phyloP scores from a whole-genome alignment of 805 yeast species.

The Sugiyamaella smithiae region DNA sequence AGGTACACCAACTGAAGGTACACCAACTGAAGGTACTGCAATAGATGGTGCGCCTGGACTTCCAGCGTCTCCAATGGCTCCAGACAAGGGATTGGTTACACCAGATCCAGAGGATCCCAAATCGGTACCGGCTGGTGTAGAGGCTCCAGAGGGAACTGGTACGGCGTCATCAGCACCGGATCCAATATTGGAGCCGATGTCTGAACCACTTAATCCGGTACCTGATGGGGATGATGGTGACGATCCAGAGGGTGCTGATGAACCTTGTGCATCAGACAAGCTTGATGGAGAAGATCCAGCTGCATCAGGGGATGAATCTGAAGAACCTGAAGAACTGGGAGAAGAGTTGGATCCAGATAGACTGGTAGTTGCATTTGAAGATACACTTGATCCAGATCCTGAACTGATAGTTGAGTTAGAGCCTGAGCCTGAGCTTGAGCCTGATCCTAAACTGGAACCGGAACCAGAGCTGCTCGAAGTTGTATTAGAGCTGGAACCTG shows the following conservation, averaged over 20 bases:
- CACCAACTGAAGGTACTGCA: neutral
- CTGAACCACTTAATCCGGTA: too few relatives aligned
- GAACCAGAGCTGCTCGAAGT: too few relatives aligned
- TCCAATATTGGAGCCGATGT: neutral
- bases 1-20: neutral
- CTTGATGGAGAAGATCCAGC: too few relatives aligned
- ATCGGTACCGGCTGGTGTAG: constrained; percentile 1
- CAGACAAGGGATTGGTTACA: neutral
- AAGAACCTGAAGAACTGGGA: neutral
- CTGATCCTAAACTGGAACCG: neutral
- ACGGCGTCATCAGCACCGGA: neutral
- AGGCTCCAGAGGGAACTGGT: neutral
- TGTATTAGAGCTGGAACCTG: neutral
- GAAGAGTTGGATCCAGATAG: neutral
- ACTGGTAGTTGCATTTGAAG: too few relatives aligned
- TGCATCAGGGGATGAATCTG: too few relatives aligned
- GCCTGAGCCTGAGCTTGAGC: constrained; percentile 10
- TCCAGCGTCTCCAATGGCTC: neutral
- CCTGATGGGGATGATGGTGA: too few relatives aligned
- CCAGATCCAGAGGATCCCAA: neutral
- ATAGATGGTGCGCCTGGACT: neutral
- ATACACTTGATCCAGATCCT: neutral
- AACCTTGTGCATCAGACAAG: too few relatives aligned
- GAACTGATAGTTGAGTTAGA: neutral
- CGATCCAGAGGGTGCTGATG: too few relatives aligned